Base-by-base conservation (phyloP, 2,329 filamentous ascomycete genomes). In the Sporothrix luriei region DNA sequence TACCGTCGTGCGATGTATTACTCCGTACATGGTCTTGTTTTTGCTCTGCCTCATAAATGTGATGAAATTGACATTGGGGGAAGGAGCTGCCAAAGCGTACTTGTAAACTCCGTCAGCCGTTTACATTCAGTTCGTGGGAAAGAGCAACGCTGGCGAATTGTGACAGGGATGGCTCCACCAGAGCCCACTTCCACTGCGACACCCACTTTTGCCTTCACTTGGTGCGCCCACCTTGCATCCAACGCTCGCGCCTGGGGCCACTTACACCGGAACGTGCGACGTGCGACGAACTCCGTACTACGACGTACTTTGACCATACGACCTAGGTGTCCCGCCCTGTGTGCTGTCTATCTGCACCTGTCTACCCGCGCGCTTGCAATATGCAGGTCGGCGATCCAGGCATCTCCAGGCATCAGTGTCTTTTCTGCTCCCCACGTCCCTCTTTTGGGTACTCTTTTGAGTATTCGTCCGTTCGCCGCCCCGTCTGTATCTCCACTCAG, bases 311-410 rank as follows among this genome's bases (percentile, higher is more conserved):
- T 33, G 29, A 33, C 29, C 29, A 33, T 4, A n/a, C n/a, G n/a
- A n/a, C n/a, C n/a, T n/a, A 33, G 29, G 29, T 33, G 33, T 43
- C 33, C 33, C 33, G 33, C 33, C 33, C 24, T 38, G n/a, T 61
- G 11, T 16, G 21, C 7, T 62, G 11, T 57, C 33, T 19, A 24
- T 52, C 21, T 26, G 3, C 21, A 9, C 9, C 5, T 26, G n/a
- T 11, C 19, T 64, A 33, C 43, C 61, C 61, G 61, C 61, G 43
- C 61, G 61, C 61, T 64, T 64, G 43, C 61, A 64, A 49, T 64
- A 49, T 49, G 61, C 40, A 64, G 33, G 38, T 46, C n/a, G 43
- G 26, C 48, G 16, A 21, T 19, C 19, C 48, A 6, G 4, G 9
- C 48, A 9, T 1, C 6, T 19, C 19, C 48, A 6, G 4, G 9